Conservation (phyloP, 2,329 filamentous ascomycete genomes). For the Canariomyces notabilis region DNA sequence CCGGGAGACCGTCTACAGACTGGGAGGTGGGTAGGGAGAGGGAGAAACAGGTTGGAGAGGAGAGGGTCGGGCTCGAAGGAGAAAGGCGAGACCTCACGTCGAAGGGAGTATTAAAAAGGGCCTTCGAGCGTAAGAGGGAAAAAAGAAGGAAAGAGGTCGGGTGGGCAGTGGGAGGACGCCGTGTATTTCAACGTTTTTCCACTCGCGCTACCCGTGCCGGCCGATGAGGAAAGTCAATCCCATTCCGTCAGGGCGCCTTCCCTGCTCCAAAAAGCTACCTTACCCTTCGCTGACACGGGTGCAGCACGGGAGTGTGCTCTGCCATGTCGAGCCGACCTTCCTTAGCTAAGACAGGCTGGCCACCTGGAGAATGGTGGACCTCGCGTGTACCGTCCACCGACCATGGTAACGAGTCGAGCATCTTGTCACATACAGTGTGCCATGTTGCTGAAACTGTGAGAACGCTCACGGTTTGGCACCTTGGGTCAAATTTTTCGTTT, state of each 20-base stretch:
- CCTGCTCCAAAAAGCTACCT: slow-evolving; percentile 16
- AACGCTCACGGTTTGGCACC: neutral
- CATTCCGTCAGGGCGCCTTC: slow-evolving; percentile 16
- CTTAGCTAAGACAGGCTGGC: slow-evolving; percentile 10
- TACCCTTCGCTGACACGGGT: slow-evolving; percentile 8
- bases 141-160: slow-evolving; percentile 28
- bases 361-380: slow-evolving; percentile 11
- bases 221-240: slow-evolving; percentile 21
- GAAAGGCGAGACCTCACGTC: slow-evolving; percentile 42
- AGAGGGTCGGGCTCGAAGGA: slow-evolving; percentile 21
- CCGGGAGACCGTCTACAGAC: slow-evolving; percentile 16
- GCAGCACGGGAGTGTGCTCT: slow-evolving; percentile 19
- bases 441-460: neutral
- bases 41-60: slow-evolving; percentile 19
- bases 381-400: neutral
- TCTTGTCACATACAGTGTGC: slow-evolving; percentile 15
- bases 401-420: slow-evolving; percentile 7
- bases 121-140: slow-evolving; percentile 47
- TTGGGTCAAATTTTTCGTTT: slow-evolving; percentile 15
- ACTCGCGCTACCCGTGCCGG: slow-evolving; percentile 20
- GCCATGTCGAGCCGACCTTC: slow-evolving; percentile 19
- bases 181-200: slow-evolving; percentile 26
- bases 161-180: slow-evolving; percentile 17
- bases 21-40: slow-evolving; percentile 14
- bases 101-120: slow-evolving; percentile 38